Evolutionary conservation across 495 filamentous ascomycete species (phyloP).

Genomic region (Hapsidospora chrysogenum): DNA sequence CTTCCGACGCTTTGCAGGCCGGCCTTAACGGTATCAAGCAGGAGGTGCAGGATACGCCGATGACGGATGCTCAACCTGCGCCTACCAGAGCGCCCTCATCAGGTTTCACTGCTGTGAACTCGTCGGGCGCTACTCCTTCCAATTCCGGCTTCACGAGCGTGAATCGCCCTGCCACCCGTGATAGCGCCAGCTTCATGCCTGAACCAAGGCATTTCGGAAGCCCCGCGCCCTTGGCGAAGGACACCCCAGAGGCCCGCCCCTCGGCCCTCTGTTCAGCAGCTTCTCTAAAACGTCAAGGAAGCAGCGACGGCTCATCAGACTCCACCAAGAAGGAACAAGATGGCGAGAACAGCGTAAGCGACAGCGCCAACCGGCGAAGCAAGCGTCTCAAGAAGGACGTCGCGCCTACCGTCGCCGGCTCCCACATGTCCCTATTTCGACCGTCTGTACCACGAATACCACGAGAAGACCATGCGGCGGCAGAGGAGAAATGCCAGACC

Average conservation of each 20-base stretch:
- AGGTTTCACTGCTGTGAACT: slow-evolving; percentile 76
- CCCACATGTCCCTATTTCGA: slow-evolving; percentile 88
- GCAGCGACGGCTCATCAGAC: slow-evolving; percentile 46
- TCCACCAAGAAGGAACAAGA: slow-evolving; percentile 39
- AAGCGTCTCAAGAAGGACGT: slow-evolving; percentile 89
- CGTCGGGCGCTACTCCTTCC: slow-evolving; percentile 22
- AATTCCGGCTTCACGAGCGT: slow-evolving; percentile 62
- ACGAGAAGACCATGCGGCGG: slow-evolving; percentile 37
- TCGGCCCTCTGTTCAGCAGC: slow-evolving; percentile 34
- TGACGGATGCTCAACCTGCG: slow-evolving; percentile 30
- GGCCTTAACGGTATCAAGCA: slow-evolving; percentile 37
- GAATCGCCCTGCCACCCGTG: slow-evolving; percentile 32
- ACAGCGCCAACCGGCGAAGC: slow-evolving; percentile 67
- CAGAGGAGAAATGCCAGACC: slow-evolving; percentile 75
- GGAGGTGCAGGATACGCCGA: slow-evolving; percentile 32
- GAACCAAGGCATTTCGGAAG: slow-evolving; percentile 30
- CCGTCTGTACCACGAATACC: slow-evolving; percentile 57
- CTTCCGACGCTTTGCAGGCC: slow-evolving; percentile 49
- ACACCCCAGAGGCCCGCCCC: slow-evolving; percentile 41
- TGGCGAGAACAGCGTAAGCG: slow-evolving; percentile 45
- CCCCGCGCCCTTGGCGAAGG: slow-evolving; percentile 34
- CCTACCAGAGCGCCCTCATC: slow-evolving; percentile 17
- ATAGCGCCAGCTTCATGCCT: slow-evolving; percentile 22
- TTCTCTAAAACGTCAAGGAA: slow-evolving; percentile 66
- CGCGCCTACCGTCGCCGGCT: slow-evolving; percentile 80